Evolutionary conservation across 1,284 basidiomycete species (phyloP).

Genomic region (Ceratobasidium theobromae): DNA sequence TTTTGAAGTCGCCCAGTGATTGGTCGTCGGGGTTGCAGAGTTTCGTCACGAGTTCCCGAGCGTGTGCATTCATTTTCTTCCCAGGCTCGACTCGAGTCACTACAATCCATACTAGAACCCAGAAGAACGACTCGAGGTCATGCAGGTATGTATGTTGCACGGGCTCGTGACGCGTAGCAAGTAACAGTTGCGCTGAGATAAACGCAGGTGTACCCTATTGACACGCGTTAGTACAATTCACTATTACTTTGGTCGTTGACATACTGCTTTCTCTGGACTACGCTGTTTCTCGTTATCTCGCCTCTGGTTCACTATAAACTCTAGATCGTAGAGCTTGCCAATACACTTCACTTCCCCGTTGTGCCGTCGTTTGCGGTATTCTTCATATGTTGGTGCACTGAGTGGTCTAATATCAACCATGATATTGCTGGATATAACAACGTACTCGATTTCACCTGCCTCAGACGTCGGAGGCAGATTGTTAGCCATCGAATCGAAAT

Average conservation of each 20-base stretch:
- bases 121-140: slow-evolving; percentile 33
- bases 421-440: too few relatives aligned
- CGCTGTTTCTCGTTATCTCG: not conserved
- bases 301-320: slow-evolving; percentile 2
- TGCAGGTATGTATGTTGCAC: slow-evolving; percentile 23
- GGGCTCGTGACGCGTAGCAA: not conserved
- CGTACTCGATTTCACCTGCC: not conserved
- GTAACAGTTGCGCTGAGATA: not conserved
- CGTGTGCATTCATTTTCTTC: not conserved
- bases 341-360: too few relatives aligned
- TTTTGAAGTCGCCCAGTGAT: slow-evolving; percentile 2
- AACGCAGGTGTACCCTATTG: not conserved
- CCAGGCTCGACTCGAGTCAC: not conserved
- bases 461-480: not conserved
- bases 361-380: not conserved
- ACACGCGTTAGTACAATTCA: too few relatives aligned
- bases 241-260: not conserved
- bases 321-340: slow-evolving; percentile 4
- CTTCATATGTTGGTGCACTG: not conserved
- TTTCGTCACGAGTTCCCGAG: not conserved
- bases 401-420: too few relatives aligned
- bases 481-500: slow-evolving; percentile 1
- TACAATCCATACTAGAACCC: slow-evolving; percentile 30
- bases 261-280: not conserved
- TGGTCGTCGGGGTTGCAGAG: not conserved